Conservation (phyloP, 179 eudicot species). For the Gypsophila paniculata region DNA sequence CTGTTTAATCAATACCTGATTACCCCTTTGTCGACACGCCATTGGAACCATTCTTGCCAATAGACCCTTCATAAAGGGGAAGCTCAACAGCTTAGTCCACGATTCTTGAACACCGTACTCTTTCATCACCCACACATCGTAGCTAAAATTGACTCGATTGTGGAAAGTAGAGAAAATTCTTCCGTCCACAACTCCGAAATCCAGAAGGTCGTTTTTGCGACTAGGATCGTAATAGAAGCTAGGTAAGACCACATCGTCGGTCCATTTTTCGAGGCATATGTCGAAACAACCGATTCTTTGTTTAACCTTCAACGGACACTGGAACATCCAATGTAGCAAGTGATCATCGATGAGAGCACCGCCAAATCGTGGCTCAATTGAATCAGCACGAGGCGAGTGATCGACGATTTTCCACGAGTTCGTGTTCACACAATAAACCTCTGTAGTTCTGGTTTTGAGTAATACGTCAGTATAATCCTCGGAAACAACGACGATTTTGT, state of each 20-base stretch:
- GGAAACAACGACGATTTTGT: background rate
- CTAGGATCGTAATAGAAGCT: background rate
- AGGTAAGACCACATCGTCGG: conserved; percentile 3
- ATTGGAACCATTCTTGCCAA: too few species aligned
- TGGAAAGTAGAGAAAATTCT: background rate
- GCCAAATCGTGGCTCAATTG: background rate
- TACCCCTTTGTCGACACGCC: background rate
- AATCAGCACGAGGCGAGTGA: background rate
- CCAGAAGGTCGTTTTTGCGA: background rate
- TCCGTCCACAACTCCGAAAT: conserved; percentile 11
- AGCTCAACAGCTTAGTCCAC: conserved; percentile 18
- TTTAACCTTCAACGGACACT: background rate
- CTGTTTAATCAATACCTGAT: background rate
- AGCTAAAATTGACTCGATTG: background rate
- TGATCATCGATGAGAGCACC: conserved; percentile 12
- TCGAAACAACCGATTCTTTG: conserved; percentile 21
- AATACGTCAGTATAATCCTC: background rate
- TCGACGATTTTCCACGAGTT: conserved; percentile 7
- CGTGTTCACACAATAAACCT: conserved; percentile 12
- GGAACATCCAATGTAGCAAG: conserved; percentile 18
- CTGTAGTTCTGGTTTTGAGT: background rate
- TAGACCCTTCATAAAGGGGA: too few species aligned
- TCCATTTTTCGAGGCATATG: conserved; percentile 10
- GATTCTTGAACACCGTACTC: conserved; percentile 13
- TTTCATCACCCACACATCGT: conserved; percentile 16